These are phyloP conservation scores for Priceomyces melissophilus DNA, from an alignment of 805 yeast species.

Conservation along the genomic window DNA sequence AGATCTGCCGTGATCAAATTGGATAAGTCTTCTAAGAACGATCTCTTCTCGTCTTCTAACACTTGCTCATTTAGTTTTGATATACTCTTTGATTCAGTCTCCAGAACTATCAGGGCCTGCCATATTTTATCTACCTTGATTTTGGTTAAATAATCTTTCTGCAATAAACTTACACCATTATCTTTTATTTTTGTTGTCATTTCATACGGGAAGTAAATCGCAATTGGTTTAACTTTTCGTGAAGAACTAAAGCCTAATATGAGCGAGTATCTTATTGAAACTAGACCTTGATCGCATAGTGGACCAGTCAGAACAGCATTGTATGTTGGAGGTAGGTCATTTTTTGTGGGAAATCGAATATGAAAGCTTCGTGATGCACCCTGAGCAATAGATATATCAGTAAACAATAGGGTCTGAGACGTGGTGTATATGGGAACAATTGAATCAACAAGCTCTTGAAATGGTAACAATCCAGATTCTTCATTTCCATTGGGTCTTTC, in stretches of 20 bases:
- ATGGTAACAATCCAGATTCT: constrained; percentile 9
- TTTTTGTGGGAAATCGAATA: constrained; percentile 21
- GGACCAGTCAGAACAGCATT: constrained; percentile 40
- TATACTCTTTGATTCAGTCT: constrained; percentile 1
- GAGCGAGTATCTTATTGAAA: constrained; percentile 35
- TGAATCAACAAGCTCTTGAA: constrained; percentile 26
- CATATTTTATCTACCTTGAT: constrained; percentile 26
- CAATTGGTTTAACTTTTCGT: constrained; percentile 12
- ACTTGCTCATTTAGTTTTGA: neutral
- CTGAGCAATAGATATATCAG: constrained; percentile 23
- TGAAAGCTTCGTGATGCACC: constrained; percentile 15
- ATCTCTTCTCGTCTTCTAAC: constrained; percentile 9
- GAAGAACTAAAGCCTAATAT: constrained; percentile 26
- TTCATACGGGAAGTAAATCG: constrained; percentile 36
- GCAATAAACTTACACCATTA: constrained; percentile 25
- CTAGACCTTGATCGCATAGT: constrained; percentile 35
- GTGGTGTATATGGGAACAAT: constrained; percentile 40
- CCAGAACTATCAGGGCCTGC: constrained; percentile 15
- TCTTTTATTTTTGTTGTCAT: constrained; percentile 24
- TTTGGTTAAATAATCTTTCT: constrained; percentile 23
- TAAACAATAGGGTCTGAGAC: constrained; percentile 35
- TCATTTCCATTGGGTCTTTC: constrained; percentile 8
- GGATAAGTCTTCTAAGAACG: constrained; percentile 30
- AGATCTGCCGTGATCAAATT: constrained; percentile 29
- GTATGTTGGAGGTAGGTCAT: constrained; percentile 38